Base-by-base conservation (phyloP, 257 asterid species). In the Solanum medicagineum region DNA sequence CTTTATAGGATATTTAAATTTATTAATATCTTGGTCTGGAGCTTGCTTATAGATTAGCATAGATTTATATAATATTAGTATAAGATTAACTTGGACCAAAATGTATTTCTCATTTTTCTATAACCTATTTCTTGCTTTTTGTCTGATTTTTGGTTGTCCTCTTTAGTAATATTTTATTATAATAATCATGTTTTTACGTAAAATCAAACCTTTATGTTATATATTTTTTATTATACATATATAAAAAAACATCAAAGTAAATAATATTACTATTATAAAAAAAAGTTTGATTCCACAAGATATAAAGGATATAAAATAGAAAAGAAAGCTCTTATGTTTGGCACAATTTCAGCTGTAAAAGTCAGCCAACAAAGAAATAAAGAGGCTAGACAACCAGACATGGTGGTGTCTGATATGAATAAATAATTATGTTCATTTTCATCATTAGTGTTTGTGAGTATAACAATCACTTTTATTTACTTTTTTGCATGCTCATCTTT, bases 271-370 rank as follows among this genome's bases (percentile, higher is more conserved):
- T 24, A 13, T 63, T 63, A 63, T 65, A 26, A 65, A 13, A 10
- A 32, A 32, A 32, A 11, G 10, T 4, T 10, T n/a, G 32, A 60
- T 5, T 2, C 4, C 19, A 59, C 4, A 10, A 24, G 13, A 63
- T 5, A 63, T 11, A 71, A 19, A 42, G 44, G 36, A 44, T 20
- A 1, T 20, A 4, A 44, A 42, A 10, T 2, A 51, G 57, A 86
- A 80, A 79, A 83, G 42, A 74, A 44, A n/a, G 24, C 49, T 68
- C 20, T 26, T 68, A 73, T 74, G 79, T 63, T 32, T 66, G 66
- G 51, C 87, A 84, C 63, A 86, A 88, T 83, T 85, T 88, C 54
- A 45, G 88, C 85, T 85, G 44, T 81, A 77, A 73, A 81, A 82
- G 54, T 47, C 53, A 24, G 83, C 45, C 80, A 66, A 88, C 44